These are phyloP conservation scores for Triticum dicoccoides DNA, from an alignment of 176 grass and related monocot species.

Conservation along the genomic window DNA sequence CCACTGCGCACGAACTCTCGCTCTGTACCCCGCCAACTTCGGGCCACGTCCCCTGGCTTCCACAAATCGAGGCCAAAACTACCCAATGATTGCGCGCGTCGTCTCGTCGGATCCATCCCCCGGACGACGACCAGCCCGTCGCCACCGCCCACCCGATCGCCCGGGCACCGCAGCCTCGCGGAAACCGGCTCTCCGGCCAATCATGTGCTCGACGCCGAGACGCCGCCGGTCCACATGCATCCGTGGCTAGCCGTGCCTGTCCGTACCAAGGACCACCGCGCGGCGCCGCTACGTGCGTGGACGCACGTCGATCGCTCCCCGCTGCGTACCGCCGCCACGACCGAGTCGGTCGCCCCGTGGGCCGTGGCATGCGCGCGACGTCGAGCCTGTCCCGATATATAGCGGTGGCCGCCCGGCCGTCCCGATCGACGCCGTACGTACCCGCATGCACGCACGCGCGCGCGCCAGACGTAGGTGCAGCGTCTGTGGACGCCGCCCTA, in stretches of 20 bases:
- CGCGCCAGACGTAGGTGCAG: too few relatives aligned
- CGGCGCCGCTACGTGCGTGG: background rate
- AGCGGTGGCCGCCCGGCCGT: background rate
- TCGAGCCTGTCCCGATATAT: background rate
- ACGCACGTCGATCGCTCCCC: background rate
- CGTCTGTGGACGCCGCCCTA: too few relatives aligned
- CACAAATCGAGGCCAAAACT: background rate
- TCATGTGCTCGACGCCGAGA: background rate
- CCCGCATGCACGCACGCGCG: too few relatives aligned
- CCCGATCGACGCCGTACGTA: background rate
- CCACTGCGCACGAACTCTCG: too few relatives aligned
- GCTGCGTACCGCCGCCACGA: background rate
- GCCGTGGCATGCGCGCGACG: background rate
- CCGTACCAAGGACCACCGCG: conserved; percentile 2
- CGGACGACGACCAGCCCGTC: background rate
- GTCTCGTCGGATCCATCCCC: background rate
- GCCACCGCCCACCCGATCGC: background rate
- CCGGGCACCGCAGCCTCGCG: background rate
- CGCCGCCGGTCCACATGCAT: background rate
- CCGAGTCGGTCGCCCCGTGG: background rate
- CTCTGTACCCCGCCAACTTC: too few relatives aligned
- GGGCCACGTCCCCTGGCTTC: too few relatives aligned
- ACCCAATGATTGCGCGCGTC: background rate
- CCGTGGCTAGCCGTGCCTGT: background rate
- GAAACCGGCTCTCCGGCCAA: background rate